Conservation (phyloP, 169 alveolate species). For the Babesia sp. region DNA sequence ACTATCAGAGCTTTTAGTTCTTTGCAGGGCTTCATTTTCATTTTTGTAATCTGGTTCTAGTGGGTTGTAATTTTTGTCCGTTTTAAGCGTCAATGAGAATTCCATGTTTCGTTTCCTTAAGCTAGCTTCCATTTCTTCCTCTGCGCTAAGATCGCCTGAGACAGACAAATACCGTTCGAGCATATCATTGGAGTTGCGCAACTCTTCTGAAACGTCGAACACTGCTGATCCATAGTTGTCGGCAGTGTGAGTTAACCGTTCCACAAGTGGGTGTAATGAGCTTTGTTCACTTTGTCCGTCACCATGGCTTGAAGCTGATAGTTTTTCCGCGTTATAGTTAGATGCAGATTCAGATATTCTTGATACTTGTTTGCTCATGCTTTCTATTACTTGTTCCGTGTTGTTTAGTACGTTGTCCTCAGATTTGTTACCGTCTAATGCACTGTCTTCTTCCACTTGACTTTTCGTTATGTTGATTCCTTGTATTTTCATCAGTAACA, state of each 20-base stretch:
- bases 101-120: conserved; percentile 28
- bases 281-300: neutral
- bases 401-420: neutral
- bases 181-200: conserved; percentile 43
- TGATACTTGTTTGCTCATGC: neutral
- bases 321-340: neutral
- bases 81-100: conserved; percentile 1
- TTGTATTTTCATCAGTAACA: neutral
- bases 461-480: neutral
- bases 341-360: neutral
- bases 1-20: neutral
- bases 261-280: neutral
- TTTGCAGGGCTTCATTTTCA: neutral
- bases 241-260: neutral
- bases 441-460: neutral
- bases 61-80: neutral
- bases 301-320: neutral
- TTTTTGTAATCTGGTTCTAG: neutral
- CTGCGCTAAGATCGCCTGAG: neutral
- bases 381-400: neutral
- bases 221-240: conserved; percentile 20
- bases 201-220: conserved; percentile 46
- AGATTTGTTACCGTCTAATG: neutral
- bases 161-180: conserved; percentile 21
- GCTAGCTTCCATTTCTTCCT: neutral